phyloP scores from a whole-genome alignment of 1,284 basidiomycete species.

The Ceratobasidium sp. region DNA sequence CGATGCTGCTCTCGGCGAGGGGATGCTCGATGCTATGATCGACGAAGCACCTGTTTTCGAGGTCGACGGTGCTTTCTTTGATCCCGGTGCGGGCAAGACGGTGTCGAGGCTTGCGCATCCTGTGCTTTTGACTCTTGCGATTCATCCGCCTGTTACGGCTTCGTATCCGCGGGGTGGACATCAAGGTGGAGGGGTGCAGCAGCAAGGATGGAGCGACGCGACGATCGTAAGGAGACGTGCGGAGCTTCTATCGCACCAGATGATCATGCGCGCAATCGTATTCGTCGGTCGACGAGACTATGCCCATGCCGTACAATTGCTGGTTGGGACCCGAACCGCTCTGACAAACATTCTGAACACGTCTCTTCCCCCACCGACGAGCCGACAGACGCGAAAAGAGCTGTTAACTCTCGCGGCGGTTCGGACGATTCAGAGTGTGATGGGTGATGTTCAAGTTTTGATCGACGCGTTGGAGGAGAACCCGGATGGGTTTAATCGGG shows the following conservation, averaged over 20 bases:
- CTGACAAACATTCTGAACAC: conserved; percentile 80
- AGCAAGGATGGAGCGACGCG: conserved; percentile 72
- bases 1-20: conserved; percentile 79
- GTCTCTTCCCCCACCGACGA: conserved; percentile 68
- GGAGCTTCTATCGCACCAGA: conserved; percentile 92
- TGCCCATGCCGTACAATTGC: conserved; percentile 85
- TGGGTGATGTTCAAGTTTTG: conserved; percentile 86
- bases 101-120: conserved; percentile 89
- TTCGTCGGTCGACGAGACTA: conserved; percentile 89
- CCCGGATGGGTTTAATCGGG: conserved; percentile 88
- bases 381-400: conserved; percentile 75
- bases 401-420: conserved; percentile 76
- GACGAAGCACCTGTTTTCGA: conserved; percentile 94
- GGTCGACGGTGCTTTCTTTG: conserved; percentile 92
- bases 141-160: conserved; percentile 68
- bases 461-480: conserved; percentile 89
- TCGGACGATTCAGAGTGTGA: conserved; percentile 81
- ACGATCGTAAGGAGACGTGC: conserved; percentile 91
- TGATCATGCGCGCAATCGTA: conserved; percentile 92
- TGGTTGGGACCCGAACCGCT: conserved; percentile 89
- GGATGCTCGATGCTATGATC: conserved; percentile 90
- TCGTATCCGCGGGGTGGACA: conserved; percentile 45
- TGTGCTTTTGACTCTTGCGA: conserved; percentile 87
- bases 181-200: conserved; percentile 56
- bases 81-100: conserved; percentile 83